These are phyloP conservation scores for Euphorbia pulcherrima DNA, from an alignment of 345 rosid species.

Conservation along the genomic window DNA sequence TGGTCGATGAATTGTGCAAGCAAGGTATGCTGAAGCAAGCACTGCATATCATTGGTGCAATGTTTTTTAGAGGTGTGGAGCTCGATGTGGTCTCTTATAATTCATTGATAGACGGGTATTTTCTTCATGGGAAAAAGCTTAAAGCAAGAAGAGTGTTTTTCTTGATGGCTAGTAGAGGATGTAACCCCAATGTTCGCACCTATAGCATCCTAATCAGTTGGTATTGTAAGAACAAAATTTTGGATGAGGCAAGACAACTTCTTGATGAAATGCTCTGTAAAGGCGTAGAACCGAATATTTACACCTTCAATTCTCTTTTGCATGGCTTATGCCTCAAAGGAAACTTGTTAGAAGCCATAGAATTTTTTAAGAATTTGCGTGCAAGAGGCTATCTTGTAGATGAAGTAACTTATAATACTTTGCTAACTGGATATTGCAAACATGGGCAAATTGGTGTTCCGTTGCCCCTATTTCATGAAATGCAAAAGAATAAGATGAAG, in stretches of 20 bases:
- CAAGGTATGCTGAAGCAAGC: not conserved
- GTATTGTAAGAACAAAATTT: not conserved
- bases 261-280: not conserved
- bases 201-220: not conserved
- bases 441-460: not conserved
- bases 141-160: constrained; percentile 1
- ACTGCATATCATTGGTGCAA: not conserved
- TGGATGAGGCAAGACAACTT: not conserved
- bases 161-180: not conserved
- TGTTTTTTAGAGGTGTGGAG: not conserved
- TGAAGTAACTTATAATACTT: not conserved
- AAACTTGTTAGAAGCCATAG: not conserved
- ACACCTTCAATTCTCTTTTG: not conserved
- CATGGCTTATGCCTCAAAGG: not conserved
- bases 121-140: not conserved
- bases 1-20: not conserved
- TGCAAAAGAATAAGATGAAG: not conserved
- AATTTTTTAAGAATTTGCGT: not conserved
- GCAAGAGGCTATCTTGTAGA: not conserved
- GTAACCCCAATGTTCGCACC: not conserved
- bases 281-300: not conserved
- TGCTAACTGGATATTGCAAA: not conserved
- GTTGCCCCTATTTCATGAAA: not conserved
- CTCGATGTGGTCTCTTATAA: not conserved
- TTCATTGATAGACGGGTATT: not conserved